Evolutionary conservation across 2,329 filamentous ascomycete species (phyloP), one percentile per base, ranked within the genome.

Genomic region (Stemphylium beticola): DNA sequence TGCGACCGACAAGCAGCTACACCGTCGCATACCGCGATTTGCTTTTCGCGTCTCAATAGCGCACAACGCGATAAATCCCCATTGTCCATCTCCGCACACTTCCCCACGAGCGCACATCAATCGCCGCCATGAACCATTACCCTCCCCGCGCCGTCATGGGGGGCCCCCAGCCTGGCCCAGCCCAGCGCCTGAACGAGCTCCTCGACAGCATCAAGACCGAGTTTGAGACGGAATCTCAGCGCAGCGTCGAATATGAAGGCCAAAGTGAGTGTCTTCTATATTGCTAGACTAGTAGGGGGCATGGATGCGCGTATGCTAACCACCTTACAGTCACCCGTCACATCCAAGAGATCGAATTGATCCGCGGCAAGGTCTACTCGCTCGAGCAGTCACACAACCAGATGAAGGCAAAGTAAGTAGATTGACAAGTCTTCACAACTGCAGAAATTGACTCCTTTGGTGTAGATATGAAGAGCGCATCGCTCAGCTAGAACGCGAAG

Each of bases 401-500:
- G 48, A 87, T 97, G 71, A 98, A 98, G 81, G 84, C 88, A 77
- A 96, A 97, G 93, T 98, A 82, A 74, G 88, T 78, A 10, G 22
- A 11, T 49, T 39, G 49, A 1, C 24, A 5, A 22, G 31, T 9
- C 11, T 20, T 22, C 9, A 11, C 18, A n/a, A 7, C 37, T 17
- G 20, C 18, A 15, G 24, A 49, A 29, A 31, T 58, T 68, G 44
- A 71, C 54, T 31, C n/a, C 26, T 14, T 14, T 34, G 22, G 3
- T 3, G n/a, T 68, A 98, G 93, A 73, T 98, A 98, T 73, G 95
- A 99, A 73, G 92, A 96, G 63, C 92, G 98, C 72, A 90, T 98
- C 57, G 82, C 84, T 62, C 85, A 89, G 70, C 85, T 99, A 66
- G 91, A 91, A 73, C 90, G 92, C 71, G 93, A 98, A 77, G 87